phyloP scores from a whole-genome alignment of 352 stramenopile species.

The Aphanomyces invadans region DNA sequence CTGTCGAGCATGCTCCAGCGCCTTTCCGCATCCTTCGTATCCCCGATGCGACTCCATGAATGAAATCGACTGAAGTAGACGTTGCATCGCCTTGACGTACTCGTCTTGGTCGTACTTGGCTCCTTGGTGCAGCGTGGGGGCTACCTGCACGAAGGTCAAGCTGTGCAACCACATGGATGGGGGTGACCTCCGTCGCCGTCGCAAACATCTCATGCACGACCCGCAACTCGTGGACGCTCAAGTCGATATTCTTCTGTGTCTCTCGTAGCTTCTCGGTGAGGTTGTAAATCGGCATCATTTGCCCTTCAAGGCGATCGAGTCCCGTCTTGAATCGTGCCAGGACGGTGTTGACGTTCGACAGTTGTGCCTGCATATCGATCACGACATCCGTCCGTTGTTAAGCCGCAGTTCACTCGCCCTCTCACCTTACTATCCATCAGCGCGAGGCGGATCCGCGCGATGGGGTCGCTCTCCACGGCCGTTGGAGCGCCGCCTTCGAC shows the following conservation, averaged over 20 bases:
- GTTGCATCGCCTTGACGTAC: constrained; percentile 55
- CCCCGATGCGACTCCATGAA: constrained; percentile 62
- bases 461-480: background rate
- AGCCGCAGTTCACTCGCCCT: background rate
- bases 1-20: constrained; percentile 55
- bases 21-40: constrained; percentile 69
- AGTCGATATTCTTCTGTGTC: constrained; percentile 79
- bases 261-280: constrained; percentile 70
- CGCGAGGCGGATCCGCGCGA: background rate
- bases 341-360: constrained; percentile 51
- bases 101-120: constrained; percentile 65
- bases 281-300: constrained; percentile 81
- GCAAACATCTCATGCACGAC: constrained; percentile 71
- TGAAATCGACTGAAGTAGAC: constrained; percentile 52
- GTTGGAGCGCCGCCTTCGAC: background rate
- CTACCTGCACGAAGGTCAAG: constrained; percentile 44
- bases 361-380: constrained; percentile 14
- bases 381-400: too few relatives aligned
- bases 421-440: background rate
- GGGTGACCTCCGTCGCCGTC: constrained; percentile 50
- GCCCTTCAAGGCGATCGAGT: constrained; percentile 33
- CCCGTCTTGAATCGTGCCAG: constrained; percentile 42
- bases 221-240: constrained; percentile 61
- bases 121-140: constrained; percentile 49
- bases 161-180: too few relatives aligned